phyloP scores from a whole-genome alignment of 305 asterid genomes.

The Fraxinus dipetala region DNA sequence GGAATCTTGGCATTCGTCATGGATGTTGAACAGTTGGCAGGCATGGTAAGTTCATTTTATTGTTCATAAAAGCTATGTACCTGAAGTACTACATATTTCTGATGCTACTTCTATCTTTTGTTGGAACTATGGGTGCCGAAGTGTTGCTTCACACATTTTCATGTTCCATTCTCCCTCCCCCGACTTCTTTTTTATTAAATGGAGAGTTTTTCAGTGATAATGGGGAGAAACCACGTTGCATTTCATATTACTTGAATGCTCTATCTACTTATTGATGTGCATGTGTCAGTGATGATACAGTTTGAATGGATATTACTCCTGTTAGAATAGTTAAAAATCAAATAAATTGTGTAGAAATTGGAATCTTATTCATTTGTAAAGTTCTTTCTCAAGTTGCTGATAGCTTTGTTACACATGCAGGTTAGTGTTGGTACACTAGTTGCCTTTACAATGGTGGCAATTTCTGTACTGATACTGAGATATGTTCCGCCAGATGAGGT shows the following conservation, averaged over 20 bases:
- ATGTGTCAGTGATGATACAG: neutral
- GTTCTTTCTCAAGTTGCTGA: constrained; percentile 11
- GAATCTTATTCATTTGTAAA: neutral
- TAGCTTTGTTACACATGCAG: constrained; percentile 42
- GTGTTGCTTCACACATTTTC: neutral
- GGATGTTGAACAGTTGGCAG: constrained; percentile 91
- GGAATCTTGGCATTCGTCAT: constrained; percentile 76
- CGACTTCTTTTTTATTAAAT: neutral
- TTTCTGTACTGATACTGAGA: constrained; percentile 84
- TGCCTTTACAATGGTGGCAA: constrained; percentile 88
- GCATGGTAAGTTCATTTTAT: constrained; percentile 59
- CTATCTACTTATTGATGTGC: neutral
- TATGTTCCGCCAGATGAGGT: constrained; percentile 90
- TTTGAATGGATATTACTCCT: neutral
- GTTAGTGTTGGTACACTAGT: constrained; percentile 98
- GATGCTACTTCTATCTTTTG: neutral
- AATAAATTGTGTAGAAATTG: neutral
- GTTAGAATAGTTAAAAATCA: neutral
- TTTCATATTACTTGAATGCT: neutral
- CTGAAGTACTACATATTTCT: neutral
- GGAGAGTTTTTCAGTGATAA: neutral
- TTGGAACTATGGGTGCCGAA: neutral
- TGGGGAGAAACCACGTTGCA: neutral
- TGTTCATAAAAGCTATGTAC: neutral
- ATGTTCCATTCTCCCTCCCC: neutral